Conservation (phyloP, 306 rosid genomes). For the Dalbergia cochinchinensis region DNA sequence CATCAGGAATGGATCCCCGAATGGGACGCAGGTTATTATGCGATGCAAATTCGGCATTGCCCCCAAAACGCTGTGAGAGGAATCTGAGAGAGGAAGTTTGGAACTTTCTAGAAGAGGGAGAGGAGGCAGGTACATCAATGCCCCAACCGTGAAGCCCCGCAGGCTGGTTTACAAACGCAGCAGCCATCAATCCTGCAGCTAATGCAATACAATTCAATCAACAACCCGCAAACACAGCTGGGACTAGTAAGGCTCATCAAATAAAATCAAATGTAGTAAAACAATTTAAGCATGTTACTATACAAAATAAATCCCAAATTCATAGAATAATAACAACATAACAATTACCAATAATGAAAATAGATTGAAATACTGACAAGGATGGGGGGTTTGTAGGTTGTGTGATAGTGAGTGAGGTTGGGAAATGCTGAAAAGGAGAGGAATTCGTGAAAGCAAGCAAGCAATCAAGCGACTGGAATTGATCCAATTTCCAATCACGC, state of each 20-base stretch:
- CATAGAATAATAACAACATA: too few species aligned
- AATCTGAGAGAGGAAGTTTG: slow-evolving; percentile 38
- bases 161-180: slow-evolving; percentile 46
- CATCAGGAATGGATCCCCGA: slow-evolving; percentile 45
- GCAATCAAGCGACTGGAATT: too few species aligned
- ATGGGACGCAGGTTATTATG: slow-evolving; percentile 6
- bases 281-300: background rate
- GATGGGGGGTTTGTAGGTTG: background rate
- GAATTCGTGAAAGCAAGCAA: background rate
- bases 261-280: background rate
- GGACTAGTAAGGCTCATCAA: background rate
- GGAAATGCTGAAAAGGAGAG: background rate
- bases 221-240: too few species aligned
- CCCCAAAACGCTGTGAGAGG: slow-evolving; percentile 38
- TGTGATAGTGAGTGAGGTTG: background rate
- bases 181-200: slow-evolving; percentile 52
- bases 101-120: slow-evolving; percentile 35
- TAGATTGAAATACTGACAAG: slow-evolving; percentile 12
- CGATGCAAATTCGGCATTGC: slow-evolving; percentile 28
- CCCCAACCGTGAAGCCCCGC: slow-evolving; percentile 41
- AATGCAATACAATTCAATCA: background rate
- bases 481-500: background rate
- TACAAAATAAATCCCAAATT: too few species aligned
- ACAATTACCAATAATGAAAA: background rate
- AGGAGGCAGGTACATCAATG: slow-evolving; percentile 16